These are phyloP conservation scores for Fusarium sp. DNA, from an alignment of 2,329 filamentous ascomycete species.

Conservation along the genomic window DNA sequence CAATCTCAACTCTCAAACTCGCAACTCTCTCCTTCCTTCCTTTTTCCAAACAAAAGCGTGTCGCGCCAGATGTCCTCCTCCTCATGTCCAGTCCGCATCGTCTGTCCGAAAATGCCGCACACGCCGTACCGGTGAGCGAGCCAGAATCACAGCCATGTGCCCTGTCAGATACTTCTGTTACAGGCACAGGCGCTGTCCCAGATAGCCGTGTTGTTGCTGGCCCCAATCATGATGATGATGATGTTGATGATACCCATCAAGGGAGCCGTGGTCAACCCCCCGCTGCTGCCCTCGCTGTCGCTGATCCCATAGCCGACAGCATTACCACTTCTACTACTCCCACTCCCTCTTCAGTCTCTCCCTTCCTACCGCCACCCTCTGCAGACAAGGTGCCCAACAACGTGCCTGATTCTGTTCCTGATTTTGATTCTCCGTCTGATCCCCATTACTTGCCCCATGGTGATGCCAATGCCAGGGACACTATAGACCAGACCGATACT, in stretches of 20 bases:
- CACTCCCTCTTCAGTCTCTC: conserved; percentile 40
- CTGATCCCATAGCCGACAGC: conserved; percentile 34
- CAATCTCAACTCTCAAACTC: conserved; percentile 34
- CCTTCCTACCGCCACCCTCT: conserved; percentile 40
- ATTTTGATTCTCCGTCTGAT: conserved; percentile 41
- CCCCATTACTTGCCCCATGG: conserved; percentile 38
- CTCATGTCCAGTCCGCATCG: conserved; percentile 67
- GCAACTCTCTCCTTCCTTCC: conserved; percentile 29
- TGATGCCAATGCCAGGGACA: conserved; percentile 44
- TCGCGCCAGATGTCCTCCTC: conserved; percentile 65
- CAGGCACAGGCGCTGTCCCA: conserved; percentile 23
- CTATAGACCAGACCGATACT: conserved; percentile 20
- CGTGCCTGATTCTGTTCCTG: conserved; percentile 45
- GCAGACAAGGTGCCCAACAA: conserved; percentile 41
- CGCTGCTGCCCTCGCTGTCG: conserved; percentile 29
- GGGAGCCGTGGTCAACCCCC: conserved; percentile 25
- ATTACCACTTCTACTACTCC: conserved; percentile 38
- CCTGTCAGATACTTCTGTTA: conserved; percentile 37
- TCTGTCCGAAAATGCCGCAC: conserved; percentile 67
- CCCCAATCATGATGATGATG: conserved; percentile 43
- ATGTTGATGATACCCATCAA: conserved; percentile 40
- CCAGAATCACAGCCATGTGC: conserved; percentile 30
- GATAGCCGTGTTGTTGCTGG: conserved; percentile 31
- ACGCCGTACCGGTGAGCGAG: conserved; percentile 58
- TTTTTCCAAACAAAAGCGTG: conserved; percentile 36